phyloP scores from a whole-genome alignment of 2,329 filamentous ascomycete species.

The Xylaria sp. region DNA sequence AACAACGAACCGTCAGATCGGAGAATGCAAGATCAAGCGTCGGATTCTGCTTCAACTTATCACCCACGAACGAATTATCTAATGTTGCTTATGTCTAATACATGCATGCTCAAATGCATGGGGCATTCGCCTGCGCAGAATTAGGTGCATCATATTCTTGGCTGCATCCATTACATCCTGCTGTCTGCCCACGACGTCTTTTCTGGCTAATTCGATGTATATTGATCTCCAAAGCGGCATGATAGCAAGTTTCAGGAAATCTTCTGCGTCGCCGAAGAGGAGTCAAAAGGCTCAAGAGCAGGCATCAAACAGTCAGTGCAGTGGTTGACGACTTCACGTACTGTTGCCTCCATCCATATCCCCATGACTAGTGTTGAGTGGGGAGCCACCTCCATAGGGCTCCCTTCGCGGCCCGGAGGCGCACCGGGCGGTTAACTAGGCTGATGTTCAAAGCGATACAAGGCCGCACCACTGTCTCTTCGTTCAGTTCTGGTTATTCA shows the following conservation, averaged over 20 bases:
- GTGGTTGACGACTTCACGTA: slow-evolving; percentile 3
- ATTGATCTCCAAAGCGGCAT: slow-evolving; percentile 34
- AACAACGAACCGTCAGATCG: slow-evolving; percentile 18
- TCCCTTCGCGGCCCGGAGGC: slow-evolving; percentile 14
- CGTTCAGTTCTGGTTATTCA: not conserved
- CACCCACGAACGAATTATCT: not conserved
- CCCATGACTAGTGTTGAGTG: not conserved
- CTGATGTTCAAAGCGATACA: slow-evolving; percentile 28
- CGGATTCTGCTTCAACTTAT: slow-evolving; percentile 1
- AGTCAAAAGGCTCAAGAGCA: slow-evolving; percentile 18
- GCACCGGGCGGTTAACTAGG: not conserved
- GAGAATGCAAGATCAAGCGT: slow-evolving; percentile 23
- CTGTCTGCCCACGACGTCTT: not conserved
- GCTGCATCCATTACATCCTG: slow-evolving; percentile 9
- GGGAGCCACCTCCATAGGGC: not conserved
- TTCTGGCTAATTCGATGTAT: slow-evolving; percentile 27
- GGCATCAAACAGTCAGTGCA: not conserved
- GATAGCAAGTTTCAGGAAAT: slow-evolving; percentile 30
- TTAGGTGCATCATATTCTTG: slow-evolving; percentile 7
- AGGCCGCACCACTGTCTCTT: slow-evolving; percentile 30
- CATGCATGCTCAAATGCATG: fast-evolving
- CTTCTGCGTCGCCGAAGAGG: slow-evolving; percentile 12
- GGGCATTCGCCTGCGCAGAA: not conserved
- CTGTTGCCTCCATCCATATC: slow-evolving; percentile 32
- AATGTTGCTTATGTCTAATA: not conserved